Conservation (phyloP, 805 yeast genomes). For the Candida suzukii region DNA sequence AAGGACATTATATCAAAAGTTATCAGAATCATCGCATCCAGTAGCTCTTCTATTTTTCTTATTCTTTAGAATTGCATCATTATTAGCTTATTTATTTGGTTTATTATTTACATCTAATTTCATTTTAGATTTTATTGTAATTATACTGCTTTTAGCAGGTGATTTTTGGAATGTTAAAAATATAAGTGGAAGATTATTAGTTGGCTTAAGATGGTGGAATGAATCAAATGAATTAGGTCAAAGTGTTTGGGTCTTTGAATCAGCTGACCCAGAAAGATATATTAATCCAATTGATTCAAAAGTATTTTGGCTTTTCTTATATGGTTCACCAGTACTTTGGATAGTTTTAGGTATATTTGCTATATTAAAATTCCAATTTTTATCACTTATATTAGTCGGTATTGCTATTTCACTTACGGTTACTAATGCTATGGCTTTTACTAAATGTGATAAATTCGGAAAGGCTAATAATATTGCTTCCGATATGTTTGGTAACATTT, state of each 20-base stretch:
- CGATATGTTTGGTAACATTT: conserved; percentile 46
- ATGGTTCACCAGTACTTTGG: conserved; percentile 76
- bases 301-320: conserved; percentile 78
- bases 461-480: conserved; percentile 66
- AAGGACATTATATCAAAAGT: conserved; percentile 33
- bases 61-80: conserved; percentile 54
- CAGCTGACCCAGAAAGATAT: conserved; percentile 62
- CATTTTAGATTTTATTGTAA: conserved; percentile 70
- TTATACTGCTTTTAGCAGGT: conserved; percentile 70
- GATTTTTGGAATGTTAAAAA: conserved; percentile 95
- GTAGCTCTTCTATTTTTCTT: conserved; percentile 64
- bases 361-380: conserved; percentile 65
- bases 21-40: conserved; percentile 75
- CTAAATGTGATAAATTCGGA: conserved; percentile 88
- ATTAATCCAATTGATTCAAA: conserved; percentile 91
- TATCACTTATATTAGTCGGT: conserved; percentile 53
- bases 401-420: conserved; percentile 67
- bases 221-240: conserved; percentile 63
- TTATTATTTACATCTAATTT: conserved; percentile 57
- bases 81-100: conserved; percentile 66
- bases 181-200: conserved; percentile 81
- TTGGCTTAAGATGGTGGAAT: conserved; percentile 97
- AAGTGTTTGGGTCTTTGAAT: conserved; percentile 81
- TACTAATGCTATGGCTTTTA: conserved; percentile 85
- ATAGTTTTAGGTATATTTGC: conserved; percentile 67